Conservation (phyloP, 768 basidiomycete species). For the Rhodosporidiobolus sp. region DNA sequence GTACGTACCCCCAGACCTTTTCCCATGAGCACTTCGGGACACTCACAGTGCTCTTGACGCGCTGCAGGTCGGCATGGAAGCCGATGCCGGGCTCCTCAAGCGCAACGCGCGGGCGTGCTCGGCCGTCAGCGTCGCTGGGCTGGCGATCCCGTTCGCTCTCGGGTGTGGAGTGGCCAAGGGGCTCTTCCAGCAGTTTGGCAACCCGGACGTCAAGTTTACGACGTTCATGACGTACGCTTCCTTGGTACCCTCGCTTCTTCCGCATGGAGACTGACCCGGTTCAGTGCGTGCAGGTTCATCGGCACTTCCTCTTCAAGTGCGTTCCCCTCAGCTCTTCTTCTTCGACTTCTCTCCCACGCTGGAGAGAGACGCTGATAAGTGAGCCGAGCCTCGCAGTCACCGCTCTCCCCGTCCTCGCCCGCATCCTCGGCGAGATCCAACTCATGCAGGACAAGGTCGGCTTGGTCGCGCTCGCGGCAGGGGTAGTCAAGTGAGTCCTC, state of each 20-base stretch:
- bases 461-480: conserved; percentile 73
- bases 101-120: conserved; percentile 62
- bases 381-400: conserved; percentile 48
- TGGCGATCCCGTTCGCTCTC: conserved; percentile 73
- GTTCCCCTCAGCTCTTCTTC: no score
- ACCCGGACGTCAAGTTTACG: conserved; percentile 61
- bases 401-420: conserved; percentile 59
- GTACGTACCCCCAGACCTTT: no score
- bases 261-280: background rate
- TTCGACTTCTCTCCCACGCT: no score
- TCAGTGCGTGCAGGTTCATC: conserved; percentile 56
- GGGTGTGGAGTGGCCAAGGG: conserved; percentile 73
- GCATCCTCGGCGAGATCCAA: conserved; percentile 74
- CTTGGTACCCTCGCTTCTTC: background rate
- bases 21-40: no score
- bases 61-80: conserved; percentile 81
- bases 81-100: conserved; percentile 67
- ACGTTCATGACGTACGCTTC: conserved; percentile 62
- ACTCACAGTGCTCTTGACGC: no score
- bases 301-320: conserved; percentile 67
- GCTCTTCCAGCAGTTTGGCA: conserved; percentile 64
- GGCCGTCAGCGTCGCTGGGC: conserved; percentile 64
- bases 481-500: conserved; percentile 64
- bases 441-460: conserved; percentile 83
- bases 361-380: no score